Evolutionary conservation across 2,329 filamentous ascomycete genomes (phyloP).

Genomic region (Clonostachys rhizophaga): DNA sequence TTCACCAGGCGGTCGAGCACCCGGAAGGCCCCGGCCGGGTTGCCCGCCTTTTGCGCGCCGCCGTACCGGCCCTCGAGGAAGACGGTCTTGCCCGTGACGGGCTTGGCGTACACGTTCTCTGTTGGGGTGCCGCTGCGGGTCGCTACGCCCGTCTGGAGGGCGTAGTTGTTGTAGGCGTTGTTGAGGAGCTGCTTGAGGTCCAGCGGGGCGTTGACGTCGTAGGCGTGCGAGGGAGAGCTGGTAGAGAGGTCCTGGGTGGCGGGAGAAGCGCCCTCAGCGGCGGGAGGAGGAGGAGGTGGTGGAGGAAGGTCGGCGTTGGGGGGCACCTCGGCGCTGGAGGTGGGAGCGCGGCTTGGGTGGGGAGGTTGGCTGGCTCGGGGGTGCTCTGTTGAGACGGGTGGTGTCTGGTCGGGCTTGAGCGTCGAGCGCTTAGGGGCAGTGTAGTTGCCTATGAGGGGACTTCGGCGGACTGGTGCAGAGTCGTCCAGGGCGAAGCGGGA

Average conservation of each 20-base stretch:
- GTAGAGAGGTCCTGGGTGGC: neutral
- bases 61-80: slow-evolving; percentile 21
- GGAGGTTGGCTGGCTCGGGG: slow-evolving; percentile 1
- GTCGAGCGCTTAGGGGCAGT: slow-evolving; percentile 21
- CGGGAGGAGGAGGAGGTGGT: slow-evolving; percentile 8
- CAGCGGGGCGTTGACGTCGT: slow-evolving; percentile 15
- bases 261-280: neutral
- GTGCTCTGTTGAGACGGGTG: slow-evolving; percentile 7
- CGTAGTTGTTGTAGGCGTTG: slow-evolving; percentile 16
- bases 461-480: neutral
- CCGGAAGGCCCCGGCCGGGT: slow-evolving; percentile 30
- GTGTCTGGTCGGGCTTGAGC: slow-evolving; percentile 5
- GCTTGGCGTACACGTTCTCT: slow-evolving; percentile 30
- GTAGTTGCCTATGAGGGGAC: neutral
- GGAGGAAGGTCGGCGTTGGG: slow-evolving; percentile 10
- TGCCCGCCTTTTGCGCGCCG: slow-evolving; percentile 7
- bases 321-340: slow-evolving; percentile 3
- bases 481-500: slow-evolving; percentile 5
- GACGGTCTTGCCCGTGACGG: slow-evolving; percentile 32
- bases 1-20: slow-evolving; percentile 30
- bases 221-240: slow-evolving; percentile 7
- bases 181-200: slow-evolving; percentile 29
- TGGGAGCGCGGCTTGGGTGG: neutral
- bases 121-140: slow-evolving; percentile 25
- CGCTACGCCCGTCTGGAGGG: slow-evolving; percentile 28